These are phyloP conservation scores for Phaeophleospora eucalypticola DNA, from an alignment of 2,329 filamentous ascomycete species.

Conservation along the genomic window DNA sequence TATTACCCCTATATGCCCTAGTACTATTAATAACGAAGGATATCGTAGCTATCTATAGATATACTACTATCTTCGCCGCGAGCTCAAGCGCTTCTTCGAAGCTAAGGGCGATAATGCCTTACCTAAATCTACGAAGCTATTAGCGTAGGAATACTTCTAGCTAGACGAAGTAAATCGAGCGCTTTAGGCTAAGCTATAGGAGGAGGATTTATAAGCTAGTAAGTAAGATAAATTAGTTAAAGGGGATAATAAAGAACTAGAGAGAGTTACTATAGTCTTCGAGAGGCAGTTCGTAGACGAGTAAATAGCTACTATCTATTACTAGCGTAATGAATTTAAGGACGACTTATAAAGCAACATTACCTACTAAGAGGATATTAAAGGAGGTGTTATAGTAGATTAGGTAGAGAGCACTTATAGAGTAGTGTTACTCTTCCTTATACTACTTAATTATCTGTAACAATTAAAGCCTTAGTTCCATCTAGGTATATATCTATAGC, in stretches of 20 bases:
- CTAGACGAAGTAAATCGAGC: neutral
- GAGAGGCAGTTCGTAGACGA: too few relatives aligned
- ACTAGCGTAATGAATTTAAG: too few relatives aligned
- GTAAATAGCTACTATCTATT: too few relatives aligned
- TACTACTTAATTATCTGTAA: too few relatives aligned
- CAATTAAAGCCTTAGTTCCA: too few relatives aligned
- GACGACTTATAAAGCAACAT: too few relatives aligned
- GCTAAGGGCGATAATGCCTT: neutral
- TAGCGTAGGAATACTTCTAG: neutral
- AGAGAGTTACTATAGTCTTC: neutral
- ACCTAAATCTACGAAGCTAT: conserved; percentile 1
- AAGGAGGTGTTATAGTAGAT: too few relatives aligned
- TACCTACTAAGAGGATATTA: too few relatives aligned
- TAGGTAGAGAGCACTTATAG: too few relatives aligned
- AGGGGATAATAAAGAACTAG: neutral
- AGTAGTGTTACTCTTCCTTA: too few relatives aligned
- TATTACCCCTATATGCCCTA: neutral
- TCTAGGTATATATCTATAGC: too few relatives aligned
- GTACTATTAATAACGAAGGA: neutral
- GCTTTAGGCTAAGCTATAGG: neutral
- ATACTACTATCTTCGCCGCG: neutral
- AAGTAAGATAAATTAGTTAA: neutral
- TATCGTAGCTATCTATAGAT: neutral
- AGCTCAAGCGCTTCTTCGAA: neutral
- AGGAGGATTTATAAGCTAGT: neutral